Base-by-base conservation (phyloP, 306 rosid genomes). In the Prunus padus region DNA sequence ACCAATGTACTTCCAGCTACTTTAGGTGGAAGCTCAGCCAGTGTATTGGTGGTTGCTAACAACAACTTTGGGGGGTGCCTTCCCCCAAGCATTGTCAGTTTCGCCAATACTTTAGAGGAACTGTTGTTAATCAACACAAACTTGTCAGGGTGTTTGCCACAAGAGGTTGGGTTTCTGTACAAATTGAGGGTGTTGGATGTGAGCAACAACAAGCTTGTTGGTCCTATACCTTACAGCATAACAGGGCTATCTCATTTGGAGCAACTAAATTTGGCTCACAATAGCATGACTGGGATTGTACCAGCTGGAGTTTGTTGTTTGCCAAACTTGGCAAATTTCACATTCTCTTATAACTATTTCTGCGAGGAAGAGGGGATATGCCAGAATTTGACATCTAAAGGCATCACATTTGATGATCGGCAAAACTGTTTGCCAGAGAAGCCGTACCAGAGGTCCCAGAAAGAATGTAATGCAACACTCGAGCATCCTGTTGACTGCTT, bases 321-420 rank as follows among this genome's bases (percentile, higher is more conserved):
- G 72, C 96, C 98, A 19, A 86, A 75, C 81, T 82, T 92, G 88
- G 67, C 52, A 16, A 94, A 94, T 74, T 86, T 94, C 73, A 92
- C 97, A 0, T 63, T 90, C 72, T 88, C 97, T 52, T 87, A 86
- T 52, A 92, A 94, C 87, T 94, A 79, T 78, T 92, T 88, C 65
- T 88, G 98, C 45, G 98, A 92, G 81, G 97, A 92, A 83, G 93
- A 84, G 42, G 93, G 90, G 13, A 14, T 85, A 19, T 94, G 98
- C 71, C 82, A 79, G 84, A 89, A 89, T 65, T 55, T 86, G 86
- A 86, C 89, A 62, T 74, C 89, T 28, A 84, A 84, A 47, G 81
- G 87, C 1, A 79, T 79, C 3, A 79, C 40, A 11, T 88, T 77
- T 65, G 93, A 91, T 71, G 92, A 89, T 54, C 84, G 92, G 1